These are phyloP conservation scores for Leccinum disarticulatum DNA, from an alignment of 768 basidiomycete species.

Conservation along the genomic window DNA sequence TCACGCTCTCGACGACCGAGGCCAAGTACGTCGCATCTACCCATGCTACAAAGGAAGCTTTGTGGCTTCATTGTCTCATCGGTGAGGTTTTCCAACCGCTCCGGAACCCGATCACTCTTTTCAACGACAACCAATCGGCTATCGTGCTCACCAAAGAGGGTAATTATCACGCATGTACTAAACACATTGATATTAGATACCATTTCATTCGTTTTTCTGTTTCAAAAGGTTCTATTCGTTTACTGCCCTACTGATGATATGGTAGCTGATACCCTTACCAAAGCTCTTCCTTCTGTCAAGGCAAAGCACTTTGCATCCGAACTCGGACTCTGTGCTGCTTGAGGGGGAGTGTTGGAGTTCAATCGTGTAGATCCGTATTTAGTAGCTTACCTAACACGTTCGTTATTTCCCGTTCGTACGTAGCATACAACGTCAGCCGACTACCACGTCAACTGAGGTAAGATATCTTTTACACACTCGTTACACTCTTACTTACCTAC, in stretches of 20 bases:
- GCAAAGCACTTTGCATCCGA: neutral
- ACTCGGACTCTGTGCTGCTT: neutral
- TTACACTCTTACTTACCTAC: neutral
- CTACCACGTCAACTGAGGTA: neutral
- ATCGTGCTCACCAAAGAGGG: neutral
- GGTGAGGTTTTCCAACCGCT: neutral
- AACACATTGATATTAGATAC: neutral
- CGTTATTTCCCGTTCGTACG: neutral
- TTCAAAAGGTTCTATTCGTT: neutral
- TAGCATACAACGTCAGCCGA: neutral
- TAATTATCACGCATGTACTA: neutral
- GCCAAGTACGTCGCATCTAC: conserved; percentile 28
- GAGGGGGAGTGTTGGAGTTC: neutral
- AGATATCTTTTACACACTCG: neutral
- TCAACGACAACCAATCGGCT: neutral
- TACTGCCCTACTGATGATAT: neutral
- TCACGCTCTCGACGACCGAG: conserved; percentile 38
- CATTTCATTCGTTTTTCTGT: neutral
- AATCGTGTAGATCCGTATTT: neutral
- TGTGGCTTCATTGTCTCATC: conserved; percentile 12
- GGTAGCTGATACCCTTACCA: neutral
- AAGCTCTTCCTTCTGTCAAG: neutral
- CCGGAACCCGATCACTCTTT: neutral
- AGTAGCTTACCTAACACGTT: neutral
- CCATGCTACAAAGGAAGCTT: conserved; percentile 32